A percentile compares a stretch with the other conserved stretches of the same genome.
Conservation (phyloP, 352 stramenopile species). For the Phytophthora palmivora region DNA sequence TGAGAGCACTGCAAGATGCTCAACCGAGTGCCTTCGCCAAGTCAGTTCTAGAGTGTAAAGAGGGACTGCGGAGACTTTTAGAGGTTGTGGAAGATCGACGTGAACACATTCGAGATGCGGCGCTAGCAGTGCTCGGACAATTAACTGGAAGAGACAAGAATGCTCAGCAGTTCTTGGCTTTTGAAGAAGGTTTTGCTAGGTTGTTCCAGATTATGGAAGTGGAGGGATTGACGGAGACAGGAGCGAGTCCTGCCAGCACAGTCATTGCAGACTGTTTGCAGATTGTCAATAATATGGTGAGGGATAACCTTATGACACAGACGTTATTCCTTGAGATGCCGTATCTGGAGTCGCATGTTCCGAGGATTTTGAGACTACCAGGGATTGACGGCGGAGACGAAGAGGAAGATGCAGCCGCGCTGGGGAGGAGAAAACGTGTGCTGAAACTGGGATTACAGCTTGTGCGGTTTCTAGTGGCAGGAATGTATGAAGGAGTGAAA, state of each 20-base stretch:
- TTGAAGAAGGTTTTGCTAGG: constrained; percentile 79
- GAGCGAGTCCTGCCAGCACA: constrained; percentile 36
- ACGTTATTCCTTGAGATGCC: constrained; percentile 71
- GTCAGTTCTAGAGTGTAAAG: constrained; percentile 63
- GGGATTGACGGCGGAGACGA: constrained; percentile 25
- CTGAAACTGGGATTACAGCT: constrained; percentile 72
- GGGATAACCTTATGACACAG: constrained; percentile 83
- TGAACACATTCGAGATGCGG: constrained; percentile 83
- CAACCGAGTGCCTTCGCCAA: constrained; percentile 55
- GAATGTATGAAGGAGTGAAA: constrained; percentile 60
- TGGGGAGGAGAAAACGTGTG: constrained; percentile 56
- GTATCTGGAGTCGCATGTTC: constrained; percentile 61
- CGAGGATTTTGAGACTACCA: constrained; percentile 51
- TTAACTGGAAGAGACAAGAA: constrained; percentile 74
- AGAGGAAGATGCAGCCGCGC: constrained; percentile 21
- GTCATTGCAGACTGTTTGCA: constrained; percentile 79
- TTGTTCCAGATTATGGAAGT: constrained; percentile 82
- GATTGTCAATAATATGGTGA: constrained; percentile 84
- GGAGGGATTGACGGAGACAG: constrained; percentile 56
- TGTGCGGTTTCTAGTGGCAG: constrained; percentile 66
- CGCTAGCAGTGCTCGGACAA: constrained; percentile 71
- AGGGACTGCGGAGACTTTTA: constrained; percentile 70
- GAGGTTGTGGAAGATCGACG: constrained; percentile 83
- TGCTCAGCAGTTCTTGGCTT: constrained; percentile 83
- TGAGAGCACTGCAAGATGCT: constrained; percentile 66